phyloP scores from a whole-genome alignment of 495 filamentous ascomycete genomes.

The Wilcoxina mikolae region DNA sequence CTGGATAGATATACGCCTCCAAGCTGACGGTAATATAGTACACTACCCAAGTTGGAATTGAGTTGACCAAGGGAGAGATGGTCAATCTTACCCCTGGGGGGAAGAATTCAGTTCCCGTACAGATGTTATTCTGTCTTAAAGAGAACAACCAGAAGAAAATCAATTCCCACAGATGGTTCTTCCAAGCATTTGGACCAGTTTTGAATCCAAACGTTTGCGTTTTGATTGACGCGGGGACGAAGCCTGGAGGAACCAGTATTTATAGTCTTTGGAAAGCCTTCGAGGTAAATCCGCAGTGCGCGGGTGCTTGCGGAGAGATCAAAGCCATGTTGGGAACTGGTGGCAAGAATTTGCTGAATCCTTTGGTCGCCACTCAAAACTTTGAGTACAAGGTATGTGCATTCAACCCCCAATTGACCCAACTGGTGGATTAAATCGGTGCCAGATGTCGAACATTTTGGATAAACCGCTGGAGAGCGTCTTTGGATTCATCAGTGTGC shows the following conservation, averaged over 20 bases:
- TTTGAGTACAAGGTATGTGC: slow-evolving; percentile 74
- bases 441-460: slow-evolving; percentile 83
- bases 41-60: slow-evolving; percentile 79
- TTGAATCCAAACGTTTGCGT: slow-evolving; percentile 94
- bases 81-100: slow-evolving; percentile 62
- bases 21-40: slow-evolving; percentile 37
- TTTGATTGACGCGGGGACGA: slow-evolving; percentile 89
- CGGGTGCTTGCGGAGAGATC: slow-evolving; percentile 95
- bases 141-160: slow-evolving; percentile 99
- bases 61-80: slow-evolving; percentile 65
- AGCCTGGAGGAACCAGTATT: slow-evolving; percentile 80
- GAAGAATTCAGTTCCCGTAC: slow-evolving; percentile 59
- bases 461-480: slow-evolving; percentile 96
- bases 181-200: slow-evolving; percentile 88
- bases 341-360: slow-evolving; percentile 81
- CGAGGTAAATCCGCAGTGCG: slow-evolving; percentile 92
- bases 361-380: slow-evolving; percentile 90
- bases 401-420: not conserved
- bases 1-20: not conserved
- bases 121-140: slow-evolving; percentile 97
- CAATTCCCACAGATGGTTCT: slow-evolving; percentile 98
- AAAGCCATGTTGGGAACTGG: slow-evolving; percentile 90
- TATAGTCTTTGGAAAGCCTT: slow-evolving; percentile 99
- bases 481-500: slow-evolving; percentile 93
- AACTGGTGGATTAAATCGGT: too few species aligned